Percentiles rank a stretch among this genome's conserved stretches.
These are phyloP conservation scores for Umbellularia californica DNA, from an alignment of 164 flowering plant species.

Conservation along the genomic window DNA sequence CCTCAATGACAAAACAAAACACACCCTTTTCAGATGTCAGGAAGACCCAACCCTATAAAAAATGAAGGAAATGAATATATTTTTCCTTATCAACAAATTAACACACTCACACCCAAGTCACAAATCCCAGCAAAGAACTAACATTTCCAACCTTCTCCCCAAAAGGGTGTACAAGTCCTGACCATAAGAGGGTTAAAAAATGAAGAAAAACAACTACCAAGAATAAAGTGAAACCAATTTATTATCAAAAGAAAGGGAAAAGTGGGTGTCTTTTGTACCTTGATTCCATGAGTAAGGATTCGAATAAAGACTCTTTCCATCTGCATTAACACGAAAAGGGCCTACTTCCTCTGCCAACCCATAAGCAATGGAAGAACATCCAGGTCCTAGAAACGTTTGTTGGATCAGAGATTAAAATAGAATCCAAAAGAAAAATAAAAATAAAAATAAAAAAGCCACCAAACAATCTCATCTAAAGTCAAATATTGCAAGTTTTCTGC, in stretches of 20 bases:
- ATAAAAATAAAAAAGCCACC: neutral
- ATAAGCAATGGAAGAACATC: slow-evolving; percentile 90
- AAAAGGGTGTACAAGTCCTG: neutral
- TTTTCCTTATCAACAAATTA: neutral
- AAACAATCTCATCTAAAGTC: neutral
- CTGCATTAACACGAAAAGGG: slow-evolving; percentile 77
- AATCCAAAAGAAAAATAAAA: neutral
- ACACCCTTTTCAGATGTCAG: neutral
- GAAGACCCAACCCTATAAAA: neutral
- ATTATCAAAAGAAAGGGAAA: neutral
- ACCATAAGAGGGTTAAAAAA: neutral
- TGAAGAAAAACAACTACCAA: neutral
- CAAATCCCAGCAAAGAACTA: neutral
- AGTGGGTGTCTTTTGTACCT: slow-evolving; percentile 32
- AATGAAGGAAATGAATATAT: neutral
- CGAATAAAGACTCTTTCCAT: slow-evolving; percentile 72
- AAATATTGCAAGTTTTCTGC: no score
- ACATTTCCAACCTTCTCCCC: neutral
- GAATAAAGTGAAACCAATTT: neutral
- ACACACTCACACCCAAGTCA: neutral
- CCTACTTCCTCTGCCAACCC: slow-evolving; percentile 96
- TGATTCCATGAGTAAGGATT: slow-evolving; percentile 93
- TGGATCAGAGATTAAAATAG: neutral
- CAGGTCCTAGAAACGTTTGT: slow-evolving; percentile 61
- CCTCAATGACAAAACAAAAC: neutral